Base-by-base conservation (phyloP, 805 yeast genomes). In the Wickerhamiella australiensis region DNA sequence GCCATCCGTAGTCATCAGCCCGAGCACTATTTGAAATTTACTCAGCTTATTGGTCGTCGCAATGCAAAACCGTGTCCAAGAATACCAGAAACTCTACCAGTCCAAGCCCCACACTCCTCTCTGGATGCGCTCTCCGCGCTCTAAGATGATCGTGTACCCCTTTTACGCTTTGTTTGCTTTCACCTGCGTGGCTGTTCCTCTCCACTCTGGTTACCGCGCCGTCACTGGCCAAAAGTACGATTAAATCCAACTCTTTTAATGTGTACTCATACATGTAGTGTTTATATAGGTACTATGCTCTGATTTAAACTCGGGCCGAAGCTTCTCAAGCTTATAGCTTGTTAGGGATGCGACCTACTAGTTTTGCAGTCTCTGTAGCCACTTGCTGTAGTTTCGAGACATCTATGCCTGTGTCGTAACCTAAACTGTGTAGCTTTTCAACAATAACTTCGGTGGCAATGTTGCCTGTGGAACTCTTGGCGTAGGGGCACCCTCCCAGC, bases 61-160 rank as follows among this genome's bases (percentile, higher is more conserved):
- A 38, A 49, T 49, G 51, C 42, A 37, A 22, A 49, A 44, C 46
- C 58, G 57, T 45, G 60, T 61, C 46, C 55, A 57, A 47, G 57
- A 65, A 55, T 61, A 62, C 59, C 69, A 65, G 60, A 57, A 59
- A 57, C 60, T 59, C 55, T 65, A 57, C 63, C 68, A 64, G 59
- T 57, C 67, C 43, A 52, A 59, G 57, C 58, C 61, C 37, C 52
- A 57, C 53, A 58, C 59, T 37, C 65, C 65, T 18, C 57, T 65
- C 47, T 65, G 69, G 69, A 58, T 63, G 66, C 61, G 68, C 58
- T 77, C 75, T 66, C 82, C 82, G 62, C 76, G 79, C 64, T 77
- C 92, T 57, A 82, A 82, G 69, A 70, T 74, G 60, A 67, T 80
- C 64, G 74, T 84, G 57, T 80, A 79, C 69, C 94, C 94, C 63